A percentile compares a stretch with the other conserved stretches of the same genome.
These are phyloP conservation scores for Oryza coarctata DNA, from an alignment of 176 grass and related monocot species.

Conservation along the genomic window DNA sequence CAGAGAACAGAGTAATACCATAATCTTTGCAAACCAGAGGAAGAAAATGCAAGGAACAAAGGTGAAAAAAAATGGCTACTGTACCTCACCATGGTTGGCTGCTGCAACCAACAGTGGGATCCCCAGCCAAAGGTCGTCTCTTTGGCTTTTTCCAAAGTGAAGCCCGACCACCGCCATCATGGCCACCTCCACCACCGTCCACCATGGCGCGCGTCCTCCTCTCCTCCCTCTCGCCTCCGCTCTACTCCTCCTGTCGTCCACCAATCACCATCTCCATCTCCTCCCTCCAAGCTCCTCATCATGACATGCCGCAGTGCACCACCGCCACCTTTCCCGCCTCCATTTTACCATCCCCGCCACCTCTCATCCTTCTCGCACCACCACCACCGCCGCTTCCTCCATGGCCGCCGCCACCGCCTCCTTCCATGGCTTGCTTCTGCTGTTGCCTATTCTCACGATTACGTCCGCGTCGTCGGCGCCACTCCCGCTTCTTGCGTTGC, in stretches of 20 bases:
- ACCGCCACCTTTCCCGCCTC: conserved; percentile 41
- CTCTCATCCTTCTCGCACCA: conserved; percentile 15
- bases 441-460: conserved; percentile 36
- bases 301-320: conserved; percentile 51
- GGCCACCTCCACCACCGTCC: conserved; percentile 27
- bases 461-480: conserved; percentile 53
- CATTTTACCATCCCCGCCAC: conserved; percentile 44
- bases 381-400: conserved; percentile 9
- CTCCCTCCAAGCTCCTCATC: conserved; percentile 47
- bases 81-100: not conserved
- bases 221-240: conserved; percentile 17
- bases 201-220: not conserved
- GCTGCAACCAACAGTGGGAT: not conserved
- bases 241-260: conserved; percentile 38
- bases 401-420: conserved; percentile 25
- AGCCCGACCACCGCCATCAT: conserved; percentile 43
- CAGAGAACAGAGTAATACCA: too few relatives aligned
- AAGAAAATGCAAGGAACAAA: not conserved
- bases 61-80: not conserved
- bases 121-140: not conserved
- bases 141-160: not conserved
- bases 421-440: conserved; percentile 34
- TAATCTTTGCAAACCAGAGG: not conserved
- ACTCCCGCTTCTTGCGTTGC: conserved; percentile 58
- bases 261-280: too few relatives aligned